Evolutionary conservation across 169 alveolate genomes (phyloP), one percentile per base, ranked within the genome.

Genomic region (Plasmodium billcollinsi): DNA sequence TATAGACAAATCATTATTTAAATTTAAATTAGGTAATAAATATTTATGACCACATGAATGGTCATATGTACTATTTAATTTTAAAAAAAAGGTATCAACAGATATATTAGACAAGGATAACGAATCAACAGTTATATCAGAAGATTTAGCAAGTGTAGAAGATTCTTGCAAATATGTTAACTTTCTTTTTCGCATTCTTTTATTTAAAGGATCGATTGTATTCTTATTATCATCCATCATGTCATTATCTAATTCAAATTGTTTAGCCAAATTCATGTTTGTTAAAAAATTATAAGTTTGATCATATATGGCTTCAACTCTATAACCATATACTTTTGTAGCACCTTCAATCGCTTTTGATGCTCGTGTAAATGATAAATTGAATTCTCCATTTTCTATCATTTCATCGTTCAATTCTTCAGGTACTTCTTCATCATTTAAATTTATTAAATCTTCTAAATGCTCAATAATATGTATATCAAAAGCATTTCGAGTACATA

Each of bases 381-480:
- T 88, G 15, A 62, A 47, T 20, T 90, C 89, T 14, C 92, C 94
- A 18, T 33, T 83, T 80, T 67, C 88, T 52, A 69, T 43, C 73
- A 83, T 50, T 52, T 90, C 94, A 58, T 71, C 91, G 24, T 73
- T 74, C 63, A 67, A 91, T 21, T 93, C 95, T 49, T 90, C 96
- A 58, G 86, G 90, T 43, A 80, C 93, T 50, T 93, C 91, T 33
- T 92, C 96, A 26, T 92, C 95, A 78, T 92, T 90, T 24, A 94
- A 58, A 74, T 92, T 92, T 26, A 95, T 96, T 78, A 95, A 83
- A 73, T 95, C 97, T 45, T 94, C 94, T 75, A 95, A 92, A 66
- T 95, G 97, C 43, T 95, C 97, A 9, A 95, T 95, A 67, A 95
- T 88, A 26, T 95, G 88, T 18, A 95, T 94, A 33, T 95, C 97